Percentiles rank a stretch among this genome's conserved stretches.
Conservation (phyloP, 1,284 basidiomycete genomes). For the Ceratobasidium sp. region DNA sequence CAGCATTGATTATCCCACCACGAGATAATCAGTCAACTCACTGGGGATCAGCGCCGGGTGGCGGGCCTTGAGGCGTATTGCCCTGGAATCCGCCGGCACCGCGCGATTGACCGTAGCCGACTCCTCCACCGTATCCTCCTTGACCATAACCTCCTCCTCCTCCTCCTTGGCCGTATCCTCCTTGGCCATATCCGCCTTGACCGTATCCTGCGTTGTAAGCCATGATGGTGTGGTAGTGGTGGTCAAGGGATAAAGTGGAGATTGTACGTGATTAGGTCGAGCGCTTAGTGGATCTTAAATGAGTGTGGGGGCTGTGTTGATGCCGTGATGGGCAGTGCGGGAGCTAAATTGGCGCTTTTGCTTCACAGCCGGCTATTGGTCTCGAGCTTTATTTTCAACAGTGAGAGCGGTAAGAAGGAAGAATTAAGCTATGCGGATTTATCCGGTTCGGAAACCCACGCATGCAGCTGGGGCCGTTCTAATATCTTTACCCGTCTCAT, state of each 20-base stretch:
- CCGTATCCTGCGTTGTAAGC: slow-evolving; percentile 37
- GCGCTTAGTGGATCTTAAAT: not conserved
- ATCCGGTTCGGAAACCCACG: no score
- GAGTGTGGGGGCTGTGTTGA: not conserved
- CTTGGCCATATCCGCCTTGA: not conserved
- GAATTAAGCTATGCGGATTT: no score
- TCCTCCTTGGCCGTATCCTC: slow-evolving; percentile 30
- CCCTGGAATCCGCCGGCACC: slow-evolving; percentile 32
- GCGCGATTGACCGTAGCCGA: slow-evolving; percentile 20
- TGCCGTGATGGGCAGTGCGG: slow-evolving; percentile 4
- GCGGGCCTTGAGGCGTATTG: slow-evolving; percentile 37
- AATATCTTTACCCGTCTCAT: no score
- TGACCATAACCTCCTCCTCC: slow-evolving; percentile 22
- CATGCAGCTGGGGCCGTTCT: no score
- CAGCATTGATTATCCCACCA: not conserved
- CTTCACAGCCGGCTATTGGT: not conserved
- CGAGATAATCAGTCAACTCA: slow-evolving; percentile 7
- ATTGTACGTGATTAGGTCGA: not conserved
- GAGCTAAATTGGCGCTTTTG: not conserved
- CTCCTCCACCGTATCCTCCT: not conserved
- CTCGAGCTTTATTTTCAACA: no score
- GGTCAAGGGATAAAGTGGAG: slow-evolving; percentile 22
- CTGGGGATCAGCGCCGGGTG: slow-evolving; percentile 43
- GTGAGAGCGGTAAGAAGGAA: no score
- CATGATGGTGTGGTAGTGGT: slow-evolving; percentile 18